Conservation (phyloP, 148 eudicot species). For the Talinum fruticosum region DNA sequence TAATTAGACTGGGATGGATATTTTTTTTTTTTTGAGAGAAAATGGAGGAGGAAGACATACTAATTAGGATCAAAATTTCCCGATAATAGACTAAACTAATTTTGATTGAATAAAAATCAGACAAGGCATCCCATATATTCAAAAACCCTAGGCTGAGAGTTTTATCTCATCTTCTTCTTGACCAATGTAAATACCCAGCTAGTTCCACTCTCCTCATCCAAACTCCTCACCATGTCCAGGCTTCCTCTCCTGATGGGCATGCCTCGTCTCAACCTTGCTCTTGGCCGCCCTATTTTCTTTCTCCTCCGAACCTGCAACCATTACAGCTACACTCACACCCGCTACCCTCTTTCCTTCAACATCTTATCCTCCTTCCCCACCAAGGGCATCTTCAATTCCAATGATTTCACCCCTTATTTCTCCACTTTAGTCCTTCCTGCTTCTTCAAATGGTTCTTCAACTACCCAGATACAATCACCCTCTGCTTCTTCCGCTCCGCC, state of each 20-base stretch:
- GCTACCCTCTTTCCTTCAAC: neutral
- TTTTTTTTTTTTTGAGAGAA: no score
- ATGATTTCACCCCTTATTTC: neutral
- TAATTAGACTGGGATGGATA: no score
- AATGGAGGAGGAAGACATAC: no score
- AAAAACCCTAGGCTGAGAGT: neutral
- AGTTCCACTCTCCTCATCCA: neutral
- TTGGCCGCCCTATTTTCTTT: constrained; percentile 24
- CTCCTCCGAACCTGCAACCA: constrained; percentile 11
- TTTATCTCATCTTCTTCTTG: neutral
- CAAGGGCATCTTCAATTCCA: neutral
- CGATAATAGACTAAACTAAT: no score
- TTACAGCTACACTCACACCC: neutral
- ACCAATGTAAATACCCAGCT: neutral
- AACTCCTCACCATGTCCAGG: constrained; percentile 13
- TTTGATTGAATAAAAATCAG: no score
- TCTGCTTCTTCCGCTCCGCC: no score
- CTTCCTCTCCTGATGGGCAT: constrained; percentile 21
- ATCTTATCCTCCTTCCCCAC: neutral
- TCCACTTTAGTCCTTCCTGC: constrained; percentile 13
- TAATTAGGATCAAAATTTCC: no score
- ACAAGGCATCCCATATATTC: no score
- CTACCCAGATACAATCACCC: neutral
- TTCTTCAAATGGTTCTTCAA: neutral
- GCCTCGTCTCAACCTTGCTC: constrained; percentile 17